Conservation (phyloP, 2,329 filamentous ascomycete species). For the Cyphellophora europaea region DNA sequence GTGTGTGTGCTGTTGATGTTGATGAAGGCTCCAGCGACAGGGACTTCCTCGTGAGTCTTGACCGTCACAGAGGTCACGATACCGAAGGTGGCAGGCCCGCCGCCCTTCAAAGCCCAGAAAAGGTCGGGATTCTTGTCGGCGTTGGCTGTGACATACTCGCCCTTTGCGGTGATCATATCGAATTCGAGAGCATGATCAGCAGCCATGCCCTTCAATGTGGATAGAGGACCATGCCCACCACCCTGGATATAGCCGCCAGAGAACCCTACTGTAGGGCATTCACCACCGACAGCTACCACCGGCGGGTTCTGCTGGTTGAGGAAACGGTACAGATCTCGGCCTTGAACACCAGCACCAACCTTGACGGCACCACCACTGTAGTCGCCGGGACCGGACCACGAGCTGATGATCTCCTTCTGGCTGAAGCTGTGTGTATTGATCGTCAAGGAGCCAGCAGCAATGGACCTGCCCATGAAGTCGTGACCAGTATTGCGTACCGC, state of each 20-base stretch:
- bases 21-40: too few species aligned
- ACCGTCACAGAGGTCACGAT: constrained; percentile 31
- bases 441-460: constrained; percentile 22
- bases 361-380: constrained; percentile 25
- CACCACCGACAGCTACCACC: constrained; percentile 23
- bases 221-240: constrained; percentile 22
- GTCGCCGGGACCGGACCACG: constrained; percentile 19
- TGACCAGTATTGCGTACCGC: constrained; percentile 20
- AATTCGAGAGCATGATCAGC: constrained; percentile 21
- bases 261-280: constrained; percentile 11
- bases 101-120: constrained; percentile 45
- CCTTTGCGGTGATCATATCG: too few species aligned
- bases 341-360: constrained; percentile 22
- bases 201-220: constrained; percentile 18
- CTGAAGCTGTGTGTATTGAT: constrained; percentile 23
- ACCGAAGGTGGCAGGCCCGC: constrained; percentile 45
- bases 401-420: constrained; percentile 18
- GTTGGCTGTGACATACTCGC: too few species aligned
- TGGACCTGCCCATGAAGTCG: constrained; percentile 18
- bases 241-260: constrained; percentile 22
- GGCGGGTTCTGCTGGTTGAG: constrained; percentile 19
- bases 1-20: too few species aligned
- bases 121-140: constrained; percentile 37
- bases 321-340: too few species aligned
- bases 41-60: too few species aligned